These are phyloP conservation scores for Clarireedia sp. DNA, from an alignment of 2,329 filamentous ascomycete species.

Conservation along the genomic window DNA sequence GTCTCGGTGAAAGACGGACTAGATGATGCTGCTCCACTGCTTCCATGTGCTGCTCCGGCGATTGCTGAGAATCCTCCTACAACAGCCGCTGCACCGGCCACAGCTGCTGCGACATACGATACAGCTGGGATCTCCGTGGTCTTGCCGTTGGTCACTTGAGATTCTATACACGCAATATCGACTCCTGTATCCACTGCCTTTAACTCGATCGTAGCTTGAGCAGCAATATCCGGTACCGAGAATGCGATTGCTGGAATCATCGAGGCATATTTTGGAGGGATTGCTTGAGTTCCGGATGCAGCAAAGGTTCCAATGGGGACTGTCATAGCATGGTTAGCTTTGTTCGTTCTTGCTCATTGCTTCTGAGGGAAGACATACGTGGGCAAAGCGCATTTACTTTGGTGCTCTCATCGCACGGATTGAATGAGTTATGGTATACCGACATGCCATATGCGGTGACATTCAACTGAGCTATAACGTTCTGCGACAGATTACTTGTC, in stretches of 20 bases:
- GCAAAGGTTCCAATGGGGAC: slow-evolving; percentile 69
- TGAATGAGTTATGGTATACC: slow-evolving; percentile 72
- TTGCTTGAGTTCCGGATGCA: slow-evolving; percentile 61
- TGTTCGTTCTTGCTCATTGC: background rate
- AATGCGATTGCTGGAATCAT: slow-evolving; percentile 87
- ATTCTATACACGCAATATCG: slow-evolving; percentile 74
- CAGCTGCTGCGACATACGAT: slow-evolving; percentile 73
- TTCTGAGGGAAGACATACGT: slow-evolving; percentile 35
- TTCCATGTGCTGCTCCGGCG: slow-evolving; percentile 46
- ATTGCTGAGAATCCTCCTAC: slow-evolving; percentile 66
- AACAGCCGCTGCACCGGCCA: slow-evolving; percentile 75
- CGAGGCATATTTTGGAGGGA: slow-evolving; percentile 62
- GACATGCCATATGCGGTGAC: slow-evolving; percentile 59
- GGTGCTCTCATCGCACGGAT: slow-evolving; percentile 66
- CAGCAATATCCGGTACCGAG: slow-evolving; percentile 81
- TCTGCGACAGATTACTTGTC: slow-evolving; percentile 63
- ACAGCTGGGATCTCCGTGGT: slow-evolving; percentile 68
- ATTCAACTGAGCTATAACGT: slow-evolving; percentile 59
- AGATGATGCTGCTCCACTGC: slow-evolving; percentile 44
- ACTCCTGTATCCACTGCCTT: slow-evolving; percentile 49
- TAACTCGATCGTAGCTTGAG: slow-evolving; percentile 72
- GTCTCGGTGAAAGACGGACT: slow-evolving; percentile 84
- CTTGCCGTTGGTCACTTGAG: slow-evolving; percentile 80
- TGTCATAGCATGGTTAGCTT: slow-evolving; percentile 29
- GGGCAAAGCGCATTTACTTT: slow-evolving; percentile 74